Base-by-base conservation (phyloP, 2,329 filamentous ascomycete genomes). In the Botrytis hyacinthi region DNA sequence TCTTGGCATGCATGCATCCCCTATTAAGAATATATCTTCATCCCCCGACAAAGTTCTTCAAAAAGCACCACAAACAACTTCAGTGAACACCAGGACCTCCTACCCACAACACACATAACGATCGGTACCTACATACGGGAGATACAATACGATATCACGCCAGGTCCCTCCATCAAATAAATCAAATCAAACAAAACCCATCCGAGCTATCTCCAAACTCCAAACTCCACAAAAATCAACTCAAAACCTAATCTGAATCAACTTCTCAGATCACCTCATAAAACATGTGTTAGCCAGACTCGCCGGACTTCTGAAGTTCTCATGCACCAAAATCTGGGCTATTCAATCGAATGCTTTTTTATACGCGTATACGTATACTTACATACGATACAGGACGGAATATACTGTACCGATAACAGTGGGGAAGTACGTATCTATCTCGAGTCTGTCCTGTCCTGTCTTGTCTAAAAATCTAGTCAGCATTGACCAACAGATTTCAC, bases 241-340 rank as follows among this genome's bases (percentile, higher is more conserved):
- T 7, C 46, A n/a, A 32, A 51, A 66, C 62, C 29, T 48, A 66
- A 66, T 66, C 63, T 66, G 63, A 48, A 66, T 66, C 63, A 66
- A 48, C 29, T 66, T 37, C 42, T 51, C 63, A n/a, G 63, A 51
- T 67, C 63, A 51, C 63, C 63, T 51, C 63, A 67, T 26, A 26
- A 67, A 67, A 22, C 48, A 67, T 67, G 44, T 44, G 32, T 26
- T 67, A n/a, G n/a, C n/a, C n/a, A n/a, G n/a, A n/a, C n/a, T n/a
- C n/a, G n/a, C n/a, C n/a, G n/a, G n/a, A n/a, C n/a, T n/a, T n/a
- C n/a, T n/a, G n/a, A n/a, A n/a, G n/a, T n/a, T n/a, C n/a, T n/a
- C n/a, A n/a, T n/a, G n/a, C n/a, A n/a, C n/a, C n/a, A n/a, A n/a
- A n/a, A n/a, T n/a, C n/a, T n/a, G n/a, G n/a, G n/a, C n/a, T n/a